A percentile compares a stretch with the other conserved stretches of the same genome.
Conservation (phyloP, 1,284 basidiomycete genomes). For the Ceratobasidium sp. region DNA sequence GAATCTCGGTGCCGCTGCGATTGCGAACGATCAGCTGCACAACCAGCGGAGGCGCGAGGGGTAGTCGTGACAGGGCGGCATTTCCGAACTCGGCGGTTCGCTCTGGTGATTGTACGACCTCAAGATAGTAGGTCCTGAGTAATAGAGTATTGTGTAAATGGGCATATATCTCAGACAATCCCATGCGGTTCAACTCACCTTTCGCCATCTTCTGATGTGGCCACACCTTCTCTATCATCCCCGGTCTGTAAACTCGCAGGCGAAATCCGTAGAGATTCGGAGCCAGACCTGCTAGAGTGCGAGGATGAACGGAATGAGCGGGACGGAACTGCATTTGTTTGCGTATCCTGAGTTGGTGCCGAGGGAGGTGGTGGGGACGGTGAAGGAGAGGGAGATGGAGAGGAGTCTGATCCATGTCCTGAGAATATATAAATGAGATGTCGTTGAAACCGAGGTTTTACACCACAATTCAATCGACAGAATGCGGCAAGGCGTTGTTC, state of each 20-base stretch:
- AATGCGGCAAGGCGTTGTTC: slow-evolving; percentile 19
- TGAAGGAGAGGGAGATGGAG: slow-evolving; percentile 36
- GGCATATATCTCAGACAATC: not conserved
- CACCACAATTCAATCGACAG: slow-evolving; percentile 17
- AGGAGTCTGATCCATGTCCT: slow-evolving; percentile 26
- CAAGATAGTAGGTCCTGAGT: slow-evolving; percentile 68
- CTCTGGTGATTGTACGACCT: slow-evolving; percentile 82
- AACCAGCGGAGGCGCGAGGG: slow-evolving; percentile 81
- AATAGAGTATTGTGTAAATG: not conserved
- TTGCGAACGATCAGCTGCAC: slow-evolving; percentile 80
- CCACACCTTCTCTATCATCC: slow-evolving; percentile 39
- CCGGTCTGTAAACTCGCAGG: slow-evolving; percentile 21
- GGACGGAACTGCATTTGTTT: slow-evolving; percentile 2
- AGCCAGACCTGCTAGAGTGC: slow-evolving; percentile 34
- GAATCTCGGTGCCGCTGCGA: slow-evolving; percentile 68
- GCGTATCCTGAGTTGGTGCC: not conserved
- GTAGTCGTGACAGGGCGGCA: slow-evolving; percentile 78
- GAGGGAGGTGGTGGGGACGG: slow-evolving; percentile 24
- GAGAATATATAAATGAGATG: slow-evolving; percentile 4
- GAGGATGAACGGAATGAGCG: slow-evolving; percentile 26
- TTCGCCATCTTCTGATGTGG: slow-evolving; percentile 28
- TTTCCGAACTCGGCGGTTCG: slow-evolving; percentile 81
- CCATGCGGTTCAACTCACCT: slow-evolving; percentile 9
- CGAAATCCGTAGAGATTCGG: slow-evolving; percentile 15
- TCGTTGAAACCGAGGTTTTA: not conserved